Evolutionary conservation across 768 basidiomycete genomes (phyloP), one percentile per base, ranked within the genome.

Genomic region (Boletus rubropictus): DNA sequence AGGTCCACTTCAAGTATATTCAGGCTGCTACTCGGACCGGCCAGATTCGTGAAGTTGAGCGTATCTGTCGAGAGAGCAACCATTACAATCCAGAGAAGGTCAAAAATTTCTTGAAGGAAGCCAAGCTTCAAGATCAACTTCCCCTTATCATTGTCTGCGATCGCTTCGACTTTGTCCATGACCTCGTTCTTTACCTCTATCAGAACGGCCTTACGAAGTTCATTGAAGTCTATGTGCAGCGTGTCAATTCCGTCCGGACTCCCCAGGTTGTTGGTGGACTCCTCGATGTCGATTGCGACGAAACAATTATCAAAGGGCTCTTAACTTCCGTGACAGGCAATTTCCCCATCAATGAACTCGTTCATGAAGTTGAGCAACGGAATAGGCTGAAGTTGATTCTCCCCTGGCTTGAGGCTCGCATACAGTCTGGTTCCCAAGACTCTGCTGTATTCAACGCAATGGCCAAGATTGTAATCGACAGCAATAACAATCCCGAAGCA

Each of bases 51-150:
- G 96, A 99, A 66, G 96, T 99, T 47, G 96, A 99, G 70, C 92
- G 96, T 38, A 95, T 99, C 61, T 97, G 94, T 64, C 78, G 96
- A 44, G 96, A 99, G 72, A 92, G 89, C 68, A 97, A 98, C 71
- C 76, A 75, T 71, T 98, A 98, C 78, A 97, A 94, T 68, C 90
- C 96, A 1, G 96, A 99, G 75, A 99, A 99, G 70, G 96, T 98
- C 79, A 98, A 99, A 79, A 99, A 99, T 72, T 98, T 97, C 85
- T 82, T 97, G 67, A 97, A 97, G 69, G 96, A 99, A 64, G 94
- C 96, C 60, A 94, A 96, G 61, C 83, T 99, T 24, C 72, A 83
- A 31, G 96, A 98, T 64, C 96, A 98, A 65, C 82, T 99, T 31
- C 96, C 96, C 4, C 84, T 99, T 57, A 99, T 98, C 75, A 98